Base-by-base conservation (phyloP, 1,139 yeast species). In the Yamadazyma aaseri region DNA sequence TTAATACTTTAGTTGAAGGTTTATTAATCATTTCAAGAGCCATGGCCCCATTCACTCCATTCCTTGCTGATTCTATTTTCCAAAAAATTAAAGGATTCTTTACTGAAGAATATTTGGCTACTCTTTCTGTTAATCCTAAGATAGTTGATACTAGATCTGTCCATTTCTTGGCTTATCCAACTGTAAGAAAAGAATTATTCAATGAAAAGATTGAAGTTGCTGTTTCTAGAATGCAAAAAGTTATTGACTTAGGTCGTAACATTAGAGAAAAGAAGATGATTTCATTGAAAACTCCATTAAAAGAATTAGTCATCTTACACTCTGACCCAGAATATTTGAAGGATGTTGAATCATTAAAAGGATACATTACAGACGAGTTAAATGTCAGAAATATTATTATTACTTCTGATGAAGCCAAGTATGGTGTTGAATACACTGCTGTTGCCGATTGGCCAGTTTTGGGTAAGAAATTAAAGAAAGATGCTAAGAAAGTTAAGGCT, bases 21-120 rank as follows among this genome's bases (percentile, higher is more conserved):
- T 71, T 90, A 49, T 84, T 85, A 59, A 87, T 87, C 27, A 79
- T 94, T 54, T 85, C 81, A 29, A 80, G 97, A 60, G 94, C 96
- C 30, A 90, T 94, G 97, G 97, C 98, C 40, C 98, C 99, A 45
- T 94, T 94, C 68, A 89, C 97, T 35, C 99, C 99, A 44, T 94
- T 83, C 74, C 73, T 94, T 60, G 74, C 97, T 34, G 99, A 94
- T 56, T 79, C 80, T 52, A 85, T 94, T 50, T 94, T 89, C 67
- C 83, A 80, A 58, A 81, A 78, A 63, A 65, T 94, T 61, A 77
- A 71, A 56, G 71, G 68, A 26, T 79, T 69, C 52, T 81, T 87
- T 60, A 60, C 75, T 15, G 69, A 62, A 22, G 77, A 73, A 32
- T 75, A 74, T 26, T 73, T 81, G 50, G 67, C 62, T 29, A 53